phyloP scores from a whole-genome alignment of 148 eudicot genomes.

The Vaccinium macrocarpon region DNA sequence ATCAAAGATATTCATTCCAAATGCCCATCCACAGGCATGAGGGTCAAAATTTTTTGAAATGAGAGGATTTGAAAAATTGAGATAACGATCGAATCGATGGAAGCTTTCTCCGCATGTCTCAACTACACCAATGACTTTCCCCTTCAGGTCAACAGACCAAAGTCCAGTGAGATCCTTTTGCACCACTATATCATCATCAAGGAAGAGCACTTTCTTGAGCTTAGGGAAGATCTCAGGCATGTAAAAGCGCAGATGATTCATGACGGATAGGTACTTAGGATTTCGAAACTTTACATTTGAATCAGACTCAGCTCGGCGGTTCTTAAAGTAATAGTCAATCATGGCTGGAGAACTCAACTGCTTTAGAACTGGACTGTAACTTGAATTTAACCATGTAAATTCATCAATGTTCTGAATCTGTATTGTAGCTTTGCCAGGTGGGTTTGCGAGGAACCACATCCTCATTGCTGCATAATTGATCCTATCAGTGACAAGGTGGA shows the following conservation, averaged over 20 bases:
- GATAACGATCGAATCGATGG: constrained; percentile 83
- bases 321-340: constrained; percentile 80
- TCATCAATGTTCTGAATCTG: constrained; percentile 78
- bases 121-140: constrained; percentile 82
- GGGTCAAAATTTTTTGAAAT: constrained; percentile 77
- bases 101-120: constrained; percentile 86
- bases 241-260: constrained; percentile 94
- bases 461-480: constrained; percentile 94
- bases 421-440: constrained; percentile 66
- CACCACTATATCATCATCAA: constrained; percentile 88
- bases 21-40: constrained; percentile 94
- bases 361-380: constrained; percentile 82
- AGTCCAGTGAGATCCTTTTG: constrained; percentile 76
- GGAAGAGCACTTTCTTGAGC: constrained; percentile 71
- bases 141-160: constrained; percentile 76
- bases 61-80: constrained; percentile 79
- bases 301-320: constrained; percentile 65
- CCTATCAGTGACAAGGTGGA: constrained; percentile 85
- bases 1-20: constrained; percentile 86
- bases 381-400: constrained; percentile 83
- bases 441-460: constrained; percentile 85
- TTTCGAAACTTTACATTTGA: constrained; percentile 73
- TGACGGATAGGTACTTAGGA: constrained; percentile 80
- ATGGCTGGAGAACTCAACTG: constrained; percentile 73
- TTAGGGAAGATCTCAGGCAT: constrained; percentile 88